Evolutionary conservation across 2,329 filamentous ascomycete genomes (phyloP), one percentile per base, ranked within the genome.

Genomic region (Arthrobotrys sphaeroides): DNA sequence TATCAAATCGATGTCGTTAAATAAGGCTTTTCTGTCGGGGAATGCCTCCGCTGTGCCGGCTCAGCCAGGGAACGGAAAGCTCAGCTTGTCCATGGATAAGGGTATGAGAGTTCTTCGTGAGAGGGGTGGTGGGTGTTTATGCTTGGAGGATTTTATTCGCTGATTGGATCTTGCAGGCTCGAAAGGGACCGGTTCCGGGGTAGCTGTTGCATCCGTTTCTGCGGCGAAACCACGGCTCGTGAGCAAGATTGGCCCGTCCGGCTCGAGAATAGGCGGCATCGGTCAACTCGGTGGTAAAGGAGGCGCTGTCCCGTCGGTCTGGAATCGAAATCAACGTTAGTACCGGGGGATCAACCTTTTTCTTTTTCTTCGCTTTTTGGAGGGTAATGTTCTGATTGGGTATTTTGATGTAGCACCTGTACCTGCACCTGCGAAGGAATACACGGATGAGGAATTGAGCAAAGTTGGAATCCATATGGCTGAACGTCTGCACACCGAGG

Each of bases 311-410:
- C 77, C 77, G 16, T 78, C 78, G 47, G 79, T 96, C 42, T 96
- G 92, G 92, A 96, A 95, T 84, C 94, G 93, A 83, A 96, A 95
- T 82, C 87, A 90, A 85, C 91, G 91, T 90, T 87, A 81, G 90
- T 84, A 69, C 33, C 12, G 13, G 18, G 18, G 28, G 24, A 2
- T 13, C 5, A 5, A 28, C 18, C n/a, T n/a, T n/a, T n/a, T n/a
- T n/a, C n/a, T n/a, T n/a, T n/a, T n/a, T n/a, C n/a, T n/a, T n/a
- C n/a, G n/a, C n/a, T 42, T 28, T 33, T 36, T 66, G 28, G 42
- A 24, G 26, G 28, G 33, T n/a, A 20, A 26, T n/a, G 55, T 43
- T 24, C 28, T 60, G 24, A 49, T 26, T 45, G 18, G 16, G 16
- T 28, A 38, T 12, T 38, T 53, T 64, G 31, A 42, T 67, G 40